phyloP scores from a whole-genome alignment of 75 land plant species.

The Picea glauca region DNA sequence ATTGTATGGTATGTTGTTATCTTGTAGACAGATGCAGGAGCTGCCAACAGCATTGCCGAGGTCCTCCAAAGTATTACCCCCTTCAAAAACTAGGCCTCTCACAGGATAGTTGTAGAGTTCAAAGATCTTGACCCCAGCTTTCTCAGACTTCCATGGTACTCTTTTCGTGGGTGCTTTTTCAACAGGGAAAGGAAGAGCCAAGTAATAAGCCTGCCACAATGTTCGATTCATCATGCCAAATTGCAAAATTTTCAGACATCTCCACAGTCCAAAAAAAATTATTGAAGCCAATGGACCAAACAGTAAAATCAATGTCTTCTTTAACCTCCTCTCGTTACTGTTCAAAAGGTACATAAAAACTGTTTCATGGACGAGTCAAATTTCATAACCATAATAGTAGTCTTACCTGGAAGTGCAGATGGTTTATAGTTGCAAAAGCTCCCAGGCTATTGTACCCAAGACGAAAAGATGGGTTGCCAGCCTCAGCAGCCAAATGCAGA shows the following conservation, averaged over 20 bases:
- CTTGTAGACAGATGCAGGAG: conserved; percentile 77
- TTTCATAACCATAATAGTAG: too few species aligned
- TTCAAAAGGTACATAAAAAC: too few species aligned
- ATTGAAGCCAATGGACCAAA: too few species aligned
- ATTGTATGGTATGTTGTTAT: conserved; percentile 80
- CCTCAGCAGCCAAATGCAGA: conserved; percentile 76
- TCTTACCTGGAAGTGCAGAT: conserved; percentile 91
- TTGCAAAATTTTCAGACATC: too few species aligned
- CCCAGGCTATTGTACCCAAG: conserved; percentile 97
- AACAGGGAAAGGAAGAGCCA: conserved; percentile 75
- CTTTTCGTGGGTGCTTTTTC: conserved; percentile 67
- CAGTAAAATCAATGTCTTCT: too few species aligned
- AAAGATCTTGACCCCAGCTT: conserved; percentile 47
- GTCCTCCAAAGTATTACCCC: conserved; percentile 47
- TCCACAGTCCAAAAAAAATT: too few species aligned
- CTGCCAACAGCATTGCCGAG: conserved; percentile 48
- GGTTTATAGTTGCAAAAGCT: conserved; percentile 98
- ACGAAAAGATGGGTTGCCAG: conserved; percentile 70
- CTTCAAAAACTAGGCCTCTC: conserved; percentile 76
- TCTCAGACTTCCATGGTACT: conserved; percentile 14
- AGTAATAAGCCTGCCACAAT: conserved; percentile 71
- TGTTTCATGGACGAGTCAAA: too few species aligned
- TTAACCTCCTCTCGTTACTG: too few species aligned
- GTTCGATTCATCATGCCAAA: neutral
- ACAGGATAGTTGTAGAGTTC: conserved; percentile 71